phyloP scores from a whole-genome alignment of 805 yeast species.

The Suhomyces canberraensis region DNA sequence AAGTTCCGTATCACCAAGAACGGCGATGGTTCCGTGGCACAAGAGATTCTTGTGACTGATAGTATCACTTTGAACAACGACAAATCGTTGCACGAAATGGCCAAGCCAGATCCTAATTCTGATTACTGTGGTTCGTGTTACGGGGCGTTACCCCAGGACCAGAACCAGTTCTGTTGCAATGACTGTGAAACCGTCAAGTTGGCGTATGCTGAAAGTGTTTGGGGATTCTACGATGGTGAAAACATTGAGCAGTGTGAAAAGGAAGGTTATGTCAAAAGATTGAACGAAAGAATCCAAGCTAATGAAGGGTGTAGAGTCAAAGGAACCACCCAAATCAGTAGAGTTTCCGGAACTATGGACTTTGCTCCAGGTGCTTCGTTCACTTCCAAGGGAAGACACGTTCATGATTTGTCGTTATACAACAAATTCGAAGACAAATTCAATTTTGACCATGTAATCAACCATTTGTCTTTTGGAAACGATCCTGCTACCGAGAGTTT shows the following conservation, averaged over 20 bases:
- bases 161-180: conserved; percentile 69
- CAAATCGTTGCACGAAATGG: conserved; percentile 25
- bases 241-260: conserved; percentile 86
- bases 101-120: conserved; percentile 25
- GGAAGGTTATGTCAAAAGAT: conserved; percentile 74
- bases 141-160: conserved; percentile 68
- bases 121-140: conserved; percentile 87
- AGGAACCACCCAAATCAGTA: conserved; percentile 76
- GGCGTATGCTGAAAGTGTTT: conserved; percentile 73
- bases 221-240: conserved; percentile 91
- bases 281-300: conserved; percentile 50
- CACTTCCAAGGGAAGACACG: conserved; percentile 58
- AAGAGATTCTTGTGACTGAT: conserved; percentile 29
- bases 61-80: conserved; percentile 20
- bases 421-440: conserved; percentile 52
- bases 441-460: conserved; percentile 72
- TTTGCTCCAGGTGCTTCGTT: conserved; percentile 92
- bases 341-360: conserved; percentile 88
- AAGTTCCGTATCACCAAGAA: conserved; percentile 56
- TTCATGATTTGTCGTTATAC: conserved; percentile 82
- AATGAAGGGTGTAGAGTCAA: conserved; percentile 84
- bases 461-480: conserved; percentile 82
- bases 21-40: conserved; percentile 41
- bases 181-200: conserved; percentile 75
- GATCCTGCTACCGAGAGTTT: conserved; percentile 38